Percentiles rank a stretch among this genome's conserved stretches.
These are phyloP conservation scores for Pleurotus tuber-regium DNA, from an alignment of 768 basidiomycete genomes.

Conservation along the genomic window DNA sequence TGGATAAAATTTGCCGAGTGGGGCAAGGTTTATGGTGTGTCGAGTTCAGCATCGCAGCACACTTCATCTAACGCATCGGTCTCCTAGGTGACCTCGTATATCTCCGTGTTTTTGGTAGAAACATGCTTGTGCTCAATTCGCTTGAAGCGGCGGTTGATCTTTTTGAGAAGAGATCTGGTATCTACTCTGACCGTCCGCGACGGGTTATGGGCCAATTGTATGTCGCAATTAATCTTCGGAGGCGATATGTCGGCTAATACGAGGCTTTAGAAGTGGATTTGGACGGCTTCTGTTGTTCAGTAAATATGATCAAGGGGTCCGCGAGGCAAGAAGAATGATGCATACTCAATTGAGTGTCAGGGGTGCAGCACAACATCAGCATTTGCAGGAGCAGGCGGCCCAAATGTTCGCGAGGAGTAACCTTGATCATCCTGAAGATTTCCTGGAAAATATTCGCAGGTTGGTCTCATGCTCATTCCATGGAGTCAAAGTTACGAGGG, in stretches of 20 bases:
- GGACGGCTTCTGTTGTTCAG: background rate
- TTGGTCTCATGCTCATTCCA: too few relatives aligned
- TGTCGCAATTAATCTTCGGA: background rate
- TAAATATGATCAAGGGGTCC: background rate
- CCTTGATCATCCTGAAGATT: background rate
- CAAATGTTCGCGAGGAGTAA: background rate
- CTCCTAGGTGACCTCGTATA: constrained; percentile 27
- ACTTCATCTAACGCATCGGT: background rate
- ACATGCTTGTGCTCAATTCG: constrained; percentile 39
- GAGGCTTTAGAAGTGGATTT: background rate
- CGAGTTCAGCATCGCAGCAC: background rate
- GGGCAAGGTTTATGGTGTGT: background rate
- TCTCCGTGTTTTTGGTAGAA: constrained; percentile 31
- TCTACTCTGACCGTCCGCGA: constrained; percentile 43
- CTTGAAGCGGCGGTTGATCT: constrained; percentile 36
- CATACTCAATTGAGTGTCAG: background rate
- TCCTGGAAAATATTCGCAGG: background rate
- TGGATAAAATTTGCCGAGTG: background rate
- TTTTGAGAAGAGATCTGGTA: constrained; percentile 41
- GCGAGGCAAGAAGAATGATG: background rate
- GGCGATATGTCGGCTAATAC: too few relatives aligned
- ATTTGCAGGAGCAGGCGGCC: background rate
- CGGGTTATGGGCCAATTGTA: constrained; percentile 17
- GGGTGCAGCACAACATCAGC: background rate
- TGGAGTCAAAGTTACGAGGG: too few relatives aligned